Base-by-base conservation (phyloP, 2,329 filamentous ascomycete species). In the Aspergillus unguis region DNA sequence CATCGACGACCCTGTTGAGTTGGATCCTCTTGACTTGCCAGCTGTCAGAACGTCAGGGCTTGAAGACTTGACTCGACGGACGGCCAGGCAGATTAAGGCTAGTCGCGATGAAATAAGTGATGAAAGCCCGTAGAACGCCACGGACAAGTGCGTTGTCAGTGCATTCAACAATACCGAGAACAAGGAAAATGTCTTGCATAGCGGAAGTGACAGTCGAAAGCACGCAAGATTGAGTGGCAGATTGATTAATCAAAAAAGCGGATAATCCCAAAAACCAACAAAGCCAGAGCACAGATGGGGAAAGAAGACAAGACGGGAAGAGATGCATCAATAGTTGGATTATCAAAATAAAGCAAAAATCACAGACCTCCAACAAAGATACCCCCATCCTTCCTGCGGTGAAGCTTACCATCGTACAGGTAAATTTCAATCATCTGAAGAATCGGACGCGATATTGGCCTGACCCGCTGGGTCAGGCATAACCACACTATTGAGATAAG, bases 401-500 rank as follows among this genome's bases (percentile, higher is more conserved):
- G 17, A 17, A 17, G 17, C 17, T 17, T 17, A 17, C 7, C 26
- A 36, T 26, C 29, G 10, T 35, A 45, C 35, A 6, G 35, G 28
- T 28, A 41, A 26, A 29, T 28, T 40, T 53, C 35, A 57, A 4
- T 47, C 41, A 9, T 50, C 46, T 36, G 47, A 32, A 41, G 50
- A 50, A 35, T 64, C 62, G 23, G 61, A 72, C 0, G 71, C 71
- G 4, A 71, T 72, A 7, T 67, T 67, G 8, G 67, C 73, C 4
- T 67, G 65, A 8, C 75, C 74, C 10, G 77, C 77, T 5, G 77
- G 78, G 65, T 90, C 87, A 3, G 87, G 87, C 85, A 88, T 88
- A 53, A 89, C 85, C 40, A 88, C 79, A 53, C 78, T 81, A 64
- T 90, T 91, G 55, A 90, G 69, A 69, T 87, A 88, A 29, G 84